These are phyloP conservation scores for Kalmanozyma brasiliensis DNA, from an alignment of 1,284 basidiomycete species.

Conservation along the genomic window DNA sequence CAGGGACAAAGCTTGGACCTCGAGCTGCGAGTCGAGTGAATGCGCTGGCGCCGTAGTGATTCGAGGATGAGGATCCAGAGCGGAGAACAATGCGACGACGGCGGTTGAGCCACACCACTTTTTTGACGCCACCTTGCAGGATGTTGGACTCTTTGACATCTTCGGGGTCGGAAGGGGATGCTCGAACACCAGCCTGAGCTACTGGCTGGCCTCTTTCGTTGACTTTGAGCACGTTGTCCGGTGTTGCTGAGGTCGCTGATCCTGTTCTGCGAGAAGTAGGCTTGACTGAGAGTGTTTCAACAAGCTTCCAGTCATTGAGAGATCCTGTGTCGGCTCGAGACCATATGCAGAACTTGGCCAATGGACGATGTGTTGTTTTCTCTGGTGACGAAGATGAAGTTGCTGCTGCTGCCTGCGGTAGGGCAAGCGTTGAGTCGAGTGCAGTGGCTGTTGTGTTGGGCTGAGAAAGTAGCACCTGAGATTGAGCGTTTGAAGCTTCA, in stretches of 20 bases:
- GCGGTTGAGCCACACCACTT: constrained; percentile 36
- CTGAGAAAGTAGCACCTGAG: constrained; percentile 5
- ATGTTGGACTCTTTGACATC: neutral
- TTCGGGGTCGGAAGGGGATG: constrained; percentile 10
- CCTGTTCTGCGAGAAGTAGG: neutral
- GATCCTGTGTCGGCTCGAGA: constrained; percentile 38
- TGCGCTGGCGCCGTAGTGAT: constrained; percentile 20
- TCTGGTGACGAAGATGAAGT: neutral
- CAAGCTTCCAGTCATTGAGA: constrained; percentile 42
- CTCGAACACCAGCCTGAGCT: constrained; percentile 4
- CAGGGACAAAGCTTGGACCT: constrained; percentile 19
- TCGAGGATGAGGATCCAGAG: constrained; percentile 7
- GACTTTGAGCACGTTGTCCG: constrained; percentile 44
- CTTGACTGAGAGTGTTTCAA: constrained; percentile 19
- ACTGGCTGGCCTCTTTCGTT: constrained; percentile 36
- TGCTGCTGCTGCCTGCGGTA: neutral
- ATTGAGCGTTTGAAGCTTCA: neutral
- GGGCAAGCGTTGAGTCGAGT: neutral
- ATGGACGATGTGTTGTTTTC: neutral
- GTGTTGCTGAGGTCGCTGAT: neutral
- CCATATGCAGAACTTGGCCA: constrained; percentile 38
- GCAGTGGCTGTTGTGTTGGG: neutral
- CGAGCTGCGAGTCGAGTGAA: constrained; percentile 28
- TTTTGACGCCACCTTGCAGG: constrained; percentile 22
- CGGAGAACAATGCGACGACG: constrained; percentile 29